phyloP scores from a whole-genome alignment of 2,329 filamentous ascomycete species.

The Calonectria fujianensis region DNA sequence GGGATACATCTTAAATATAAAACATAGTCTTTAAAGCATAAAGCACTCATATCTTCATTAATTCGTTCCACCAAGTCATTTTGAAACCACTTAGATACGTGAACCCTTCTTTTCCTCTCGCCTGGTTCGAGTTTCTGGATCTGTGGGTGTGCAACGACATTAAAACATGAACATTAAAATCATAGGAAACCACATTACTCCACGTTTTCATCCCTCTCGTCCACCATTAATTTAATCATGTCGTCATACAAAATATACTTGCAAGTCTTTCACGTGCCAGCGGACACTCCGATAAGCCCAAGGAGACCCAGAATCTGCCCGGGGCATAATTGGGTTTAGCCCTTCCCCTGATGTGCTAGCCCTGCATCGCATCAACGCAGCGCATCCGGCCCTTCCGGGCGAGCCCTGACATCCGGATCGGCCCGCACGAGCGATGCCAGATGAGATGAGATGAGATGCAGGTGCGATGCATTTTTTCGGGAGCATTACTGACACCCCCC shows the following conservation, averaged over 20 bases:
- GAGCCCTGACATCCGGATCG: constrained; percentile 32
- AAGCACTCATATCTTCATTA: constrained; percentile 50
- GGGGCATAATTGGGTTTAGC: constrained; percentile 23
- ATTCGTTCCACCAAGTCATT: constrained; percentile 37
- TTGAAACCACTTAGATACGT: neutral
- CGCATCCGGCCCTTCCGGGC: constrained; percentile 33
- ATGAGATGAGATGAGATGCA: constrained; percentile 22
- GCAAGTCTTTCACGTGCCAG: neutral
- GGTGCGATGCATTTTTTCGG: constrained; percentile 29
- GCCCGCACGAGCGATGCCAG: constrained; percentile 23
- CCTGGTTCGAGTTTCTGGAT: constrained; percentile 23
- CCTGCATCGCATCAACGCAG: constrained; percentile 22
- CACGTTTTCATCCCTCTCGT: neutral
- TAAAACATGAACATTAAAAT: constrained; percentile 3
- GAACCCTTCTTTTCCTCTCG: neutral
- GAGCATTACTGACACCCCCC: neutral
- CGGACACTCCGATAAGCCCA: constrained; percentile 7
- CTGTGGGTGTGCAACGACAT: constrained; percentile 16
- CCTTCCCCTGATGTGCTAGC: neutral
- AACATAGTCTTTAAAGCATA: constrained; percentile 10
- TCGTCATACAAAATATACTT: constrained; percentile 1
- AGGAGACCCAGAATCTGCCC: neutral
- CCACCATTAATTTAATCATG: constrained; percentile 21
- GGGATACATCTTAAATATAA: constrained; percentile 1
- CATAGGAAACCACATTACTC: constrained; percentile 8